Base-by-base conservation (phyloP, 768 basidiomycete genomes). In the Phaeotremella fagi region DNA sequence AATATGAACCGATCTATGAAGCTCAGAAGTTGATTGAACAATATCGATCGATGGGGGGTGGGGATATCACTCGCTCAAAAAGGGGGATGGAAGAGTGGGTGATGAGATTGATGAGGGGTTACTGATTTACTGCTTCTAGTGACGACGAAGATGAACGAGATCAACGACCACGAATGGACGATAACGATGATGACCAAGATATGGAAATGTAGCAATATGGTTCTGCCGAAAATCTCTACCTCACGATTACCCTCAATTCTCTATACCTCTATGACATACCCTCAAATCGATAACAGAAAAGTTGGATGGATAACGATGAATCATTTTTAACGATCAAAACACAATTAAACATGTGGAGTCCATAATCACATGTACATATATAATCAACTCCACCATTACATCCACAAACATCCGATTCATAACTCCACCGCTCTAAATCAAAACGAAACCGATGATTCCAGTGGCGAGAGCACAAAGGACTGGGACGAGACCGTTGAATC, bases 1-100 rank as follows among this genome's bases (percentile, higher is more conserved):
- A 70, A 36, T 70, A 70, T 48, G 68, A 70, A 46, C 59, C 63
- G 11, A 67, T 70, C 25, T 58, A 61, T 22, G 31, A 58, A n/a
- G 67, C 67, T 4, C 60, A 70, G 37, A 57, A 58, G 53, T 57
- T 61, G 52, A 50, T 64, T 3, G 48, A 50, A 23, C 9, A 50
- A 3, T 24, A 48, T 20, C 12, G 22, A 18, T 9, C 38, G 12
- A 14, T 6, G 7, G 38, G 38, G 11, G 6, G 12, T 7, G 38
- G 7, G 11, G 9, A 41, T 6, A 20, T 11, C 7, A 20, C 38
- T 12, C 7, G 38, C 7, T 12, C 12, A 22, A 41, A 41, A 18
- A 11, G 38, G 38, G 38, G 22, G 18, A 41, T 41, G 38, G 33
- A 35, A n/a, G 33, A 9, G 33, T 9, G n/a, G 33, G 9, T 9